phyloP scores from a whole-genome alignment of 371 early-diverging fungal genomes.

The Haplosporangium sp. region DNA sequence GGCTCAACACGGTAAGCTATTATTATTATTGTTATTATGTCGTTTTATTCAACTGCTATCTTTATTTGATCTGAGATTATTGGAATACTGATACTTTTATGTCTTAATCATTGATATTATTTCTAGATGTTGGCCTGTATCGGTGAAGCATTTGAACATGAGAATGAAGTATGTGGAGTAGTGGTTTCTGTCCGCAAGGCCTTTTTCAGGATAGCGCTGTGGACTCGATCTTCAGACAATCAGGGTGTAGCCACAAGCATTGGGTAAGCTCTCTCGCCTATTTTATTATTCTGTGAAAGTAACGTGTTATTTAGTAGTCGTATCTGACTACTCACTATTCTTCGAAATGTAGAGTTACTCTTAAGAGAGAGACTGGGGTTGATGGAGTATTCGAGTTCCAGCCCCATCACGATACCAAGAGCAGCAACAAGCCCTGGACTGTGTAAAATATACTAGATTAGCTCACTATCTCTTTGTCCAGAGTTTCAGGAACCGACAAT shows the following conservation, averaged over 20 bases:
- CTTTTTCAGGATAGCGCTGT: constrained; percentile 88
- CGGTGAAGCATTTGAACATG: constrained; percentile 87
- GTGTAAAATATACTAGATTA: constrained; percentile 23
- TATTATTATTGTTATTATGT: background rate
- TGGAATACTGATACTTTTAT: background rate
- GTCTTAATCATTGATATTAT: background rate
- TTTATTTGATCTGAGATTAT: constrained; percentile 4
- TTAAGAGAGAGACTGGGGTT: constrained; percentile 42
- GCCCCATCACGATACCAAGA: constrained; percentile 43
- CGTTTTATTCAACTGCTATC: background rate
- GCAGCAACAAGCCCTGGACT: constrained; percentile 45
- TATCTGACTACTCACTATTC: too few species aligned
- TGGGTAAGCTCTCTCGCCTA: constrained; percentile 65
- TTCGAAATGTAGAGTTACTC: constrained; percentile 27
- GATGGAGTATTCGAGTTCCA: constrained; percentile 45
- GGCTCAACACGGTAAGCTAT: constrained; percentile 83
- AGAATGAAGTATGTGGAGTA: constrained; percentile 90
- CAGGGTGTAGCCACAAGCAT: constrained; percentile 70
- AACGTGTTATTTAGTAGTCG: too few species aligned
- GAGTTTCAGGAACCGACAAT: background rate
- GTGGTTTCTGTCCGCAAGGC: constrained; percentile 89
- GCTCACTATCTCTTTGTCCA: too few species aligned
- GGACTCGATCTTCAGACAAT: constrained; percentile 86
- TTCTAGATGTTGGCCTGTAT: constrained; percentile 87
- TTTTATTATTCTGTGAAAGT: too few species aligned